A percentile compares a stretch with the other conserved stretches of the same genome.
These are phyloP conservation scores for Rhynchospora pubera DNA, from an alignment of 176 grass and related monocot species.

Conservation along the genomic window DNA sequence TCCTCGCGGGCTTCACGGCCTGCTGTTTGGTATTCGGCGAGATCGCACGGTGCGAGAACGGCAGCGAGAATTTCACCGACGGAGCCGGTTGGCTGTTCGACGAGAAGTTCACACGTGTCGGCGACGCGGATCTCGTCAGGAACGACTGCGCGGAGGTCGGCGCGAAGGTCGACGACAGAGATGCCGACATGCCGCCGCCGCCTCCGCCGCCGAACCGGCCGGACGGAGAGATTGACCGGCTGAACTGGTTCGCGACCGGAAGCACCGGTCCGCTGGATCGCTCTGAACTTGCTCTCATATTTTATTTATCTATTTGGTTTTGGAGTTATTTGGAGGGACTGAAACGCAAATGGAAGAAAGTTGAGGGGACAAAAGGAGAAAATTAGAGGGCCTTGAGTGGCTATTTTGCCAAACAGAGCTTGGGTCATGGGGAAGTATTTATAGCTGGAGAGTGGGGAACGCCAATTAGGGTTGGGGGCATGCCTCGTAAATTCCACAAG, in stretches of 20 bases:
- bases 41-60: neutral
- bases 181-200: neutral
- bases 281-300: neutral
- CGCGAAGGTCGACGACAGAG: neutral
- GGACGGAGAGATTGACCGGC: constrained; percentile 17
- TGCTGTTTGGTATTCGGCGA: neutral
- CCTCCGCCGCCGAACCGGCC: neutral
- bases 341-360: neutral
- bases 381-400: neutral
- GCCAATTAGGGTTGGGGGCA: constrained; percentile 11
- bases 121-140: constrained; percentile 15
- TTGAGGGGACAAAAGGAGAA: neutral
- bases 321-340: neutral
- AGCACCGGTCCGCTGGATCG: neutral
- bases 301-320: neutral
- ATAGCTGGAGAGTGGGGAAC: neutral
- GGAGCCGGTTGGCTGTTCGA: neutral
- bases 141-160: neutral
- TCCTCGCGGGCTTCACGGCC: constrained; percentile 2
- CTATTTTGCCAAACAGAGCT: constrained; percentile 33
- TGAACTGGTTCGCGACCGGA: neutral
- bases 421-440: constrained; percentile 17
- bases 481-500: neutral
- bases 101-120: constrained; percentile 23
- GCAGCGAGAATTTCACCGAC: neutral